These are phyloP conservation scores for Pyrenochaeta sp. DNA, from an alignment of 2,329 filamentous ascomycete genomes.

Conservation along the genomic window DNA sequence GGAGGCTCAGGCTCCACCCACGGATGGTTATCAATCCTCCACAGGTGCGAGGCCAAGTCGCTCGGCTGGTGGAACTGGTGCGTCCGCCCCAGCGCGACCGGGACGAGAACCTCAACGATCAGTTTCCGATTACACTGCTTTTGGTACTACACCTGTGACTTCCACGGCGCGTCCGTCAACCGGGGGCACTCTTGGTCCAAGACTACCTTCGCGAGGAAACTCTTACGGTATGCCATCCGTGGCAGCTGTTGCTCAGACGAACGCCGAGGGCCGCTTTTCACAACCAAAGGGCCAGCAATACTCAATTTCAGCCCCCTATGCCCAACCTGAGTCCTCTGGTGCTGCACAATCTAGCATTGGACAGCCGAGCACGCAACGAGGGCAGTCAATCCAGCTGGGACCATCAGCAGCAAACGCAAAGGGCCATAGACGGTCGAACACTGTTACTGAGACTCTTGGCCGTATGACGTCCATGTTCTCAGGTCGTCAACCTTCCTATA, in stretches of 20 bases:
- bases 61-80: slow-evolving; percentile 26
- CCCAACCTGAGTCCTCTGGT: slow-evolving; percentile 55
- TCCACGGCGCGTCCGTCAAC: slow-evolving; percentile 73
- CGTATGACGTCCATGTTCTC: slow-evolving; percentile 84
- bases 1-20: slow-evolving; percentile 54
- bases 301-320: slow-evolving; percentile 73
- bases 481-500: slow-evolving; percentile 52
- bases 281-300: slow-evolving; percentile 76
- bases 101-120: slow-evolving; percentile 60
- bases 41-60: slow-evolving; percentile 31
- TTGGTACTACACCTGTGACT: slow-evolving; percentile 51
- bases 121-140: slow-evolving; percentile 57
- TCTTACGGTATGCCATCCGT: slow-evolving; percentile 90
- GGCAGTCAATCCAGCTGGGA: slow-evolving; percentile 59
- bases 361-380: slow-evolving; percentile 65
- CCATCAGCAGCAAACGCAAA: slow-evolving; percentile 25
- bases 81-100: slow-evolving; percentile 46
- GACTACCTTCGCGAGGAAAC: slow-evolving; percentile 75
- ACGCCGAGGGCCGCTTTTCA: slow-evolving; percentile 87
- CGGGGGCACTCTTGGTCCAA: slow-evolving; percentile 74
- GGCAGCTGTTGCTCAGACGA: slow-evolving; percentile 86
- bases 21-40: slow-evolving; percentile 49
- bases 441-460: slow-evolving; percentile 77
- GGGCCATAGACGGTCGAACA: slow-evolving; percentile 71
- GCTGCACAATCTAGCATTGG: slow-evolving; percentile 61